Evolutionary conservation across 345 rosid genomes (phyloP).

Genomic region (Euclidium syriacum): DNA sequence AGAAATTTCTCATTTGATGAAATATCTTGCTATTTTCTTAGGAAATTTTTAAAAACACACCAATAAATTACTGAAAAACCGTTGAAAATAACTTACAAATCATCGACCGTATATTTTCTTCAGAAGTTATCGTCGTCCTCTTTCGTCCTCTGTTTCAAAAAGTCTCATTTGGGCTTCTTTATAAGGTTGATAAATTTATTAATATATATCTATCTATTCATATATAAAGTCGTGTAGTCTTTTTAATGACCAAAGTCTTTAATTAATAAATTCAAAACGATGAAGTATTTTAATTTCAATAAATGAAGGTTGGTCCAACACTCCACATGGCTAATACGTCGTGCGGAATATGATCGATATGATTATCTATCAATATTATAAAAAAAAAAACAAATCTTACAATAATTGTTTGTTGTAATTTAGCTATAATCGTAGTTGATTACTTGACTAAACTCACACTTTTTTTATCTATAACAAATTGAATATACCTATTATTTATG

Average conservation of each 20-base stretch:
- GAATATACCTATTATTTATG: not conserved
- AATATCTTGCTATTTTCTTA: no score
- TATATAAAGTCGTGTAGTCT: not conserved
- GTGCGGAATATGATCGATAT: not conserved
- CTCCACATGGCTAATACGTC: slow-evolving; percentile 4
- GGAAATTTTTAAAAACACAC: not conserved
- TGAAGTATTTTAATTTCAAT: not conserved
- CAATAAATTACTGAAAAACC: not conserved
- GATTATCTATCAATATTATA: not conserved
- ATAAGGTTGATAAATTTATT: not conserved
- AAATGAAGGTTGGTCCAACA: slow-evolving; percentile 11
- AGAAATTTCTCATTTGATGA: no score
- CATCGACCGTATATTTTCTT: not conserved
- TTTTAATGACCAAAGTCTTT: not conserved
- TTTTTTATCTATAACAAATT: not conserved
- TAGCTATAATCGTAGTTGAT: not conserved
- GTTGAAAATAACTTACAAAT: slow-evolving; percentile 5
- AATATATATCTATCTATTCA: no score
- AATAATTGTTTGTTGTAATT: not conserved
- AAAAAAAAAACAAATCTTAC: not conserved
- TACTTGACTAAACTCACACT: not conserved
- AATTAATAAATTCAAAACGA: no score
- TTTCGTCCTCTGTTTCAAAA: not conserved
- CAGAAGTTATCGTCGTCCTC: not conserved
- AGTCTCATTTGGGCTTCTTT: slow-evolving; percentile 6